Percentiles rank a stretch among this genome's conserved stretches.
Conservation (phyloP, 2,329 filamentous ascomycete genomes). For the Epichloe brachyelytri region DNA sequence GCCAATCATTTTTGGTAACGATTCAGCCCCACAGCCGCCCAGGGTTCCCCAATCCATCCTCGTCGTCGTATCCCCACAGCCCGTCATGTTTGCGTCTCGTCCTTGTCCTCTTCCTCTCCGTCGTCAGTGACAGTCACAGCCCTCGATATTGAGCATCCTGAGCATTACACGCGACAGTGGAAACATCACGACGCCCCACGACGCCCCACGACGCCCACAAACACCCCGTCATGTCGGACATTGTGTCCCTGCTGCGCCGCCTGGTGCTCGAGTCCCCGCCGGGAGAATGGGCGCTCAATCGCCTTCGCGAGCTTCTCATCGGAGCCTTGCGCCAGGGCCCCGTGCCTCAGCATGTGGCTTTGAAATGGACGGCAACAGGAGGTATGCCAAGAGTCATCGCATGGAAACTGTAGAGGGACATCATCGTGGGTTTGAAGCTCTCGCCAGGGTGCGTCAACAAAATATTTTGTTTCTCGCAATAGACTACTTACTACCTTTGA, state of each 20-base stretch:
- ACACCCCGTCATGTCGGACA: constrained; percentile 33
- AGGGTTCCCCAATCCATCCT: not conserved
- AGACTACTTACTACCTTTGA: not conserved
- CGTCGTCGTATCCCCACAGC: not conserved
- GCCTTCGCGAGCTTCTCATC: constrained; percentile 73
- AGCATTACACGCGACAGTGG: not conserved
- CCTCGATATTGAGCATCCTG: not conserved
- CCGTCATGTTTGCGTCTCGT: not conserved
- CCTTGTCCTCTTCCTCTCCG: not conserved
- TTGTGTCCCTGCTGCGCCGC: constrained; percentile 36
- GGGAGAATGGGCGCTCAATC: constrained; percentile 74
- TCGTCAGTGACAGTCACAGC: not conserved
- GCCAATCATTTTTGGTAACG: no score
- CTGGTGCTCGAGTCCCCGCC: constrained; percentile 85
- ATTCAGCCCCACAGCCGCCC: no score
- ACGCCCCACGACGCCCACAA: not conserved
- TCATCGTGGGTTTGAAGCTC: constrained; percentile 86
- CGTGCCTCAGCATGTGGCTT: constrained; percentile 91
- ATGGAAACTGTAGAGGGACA: constrained; percentile 97
- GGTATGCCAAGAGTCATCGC: constrained; percentile 78
- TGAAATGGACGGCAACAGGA: constrained; percentile 96
- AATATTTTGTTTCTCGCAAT: not conserved
- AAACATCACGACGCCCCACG: not conserved
- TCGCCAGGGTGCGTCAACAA: constrained; percentile 58
- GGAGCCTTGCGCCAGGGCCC: constrained; percentile 81